Conservation (phyloP, 176 grass and related monocot genomes). For the Rhynchospora breviuscula region DNA sequence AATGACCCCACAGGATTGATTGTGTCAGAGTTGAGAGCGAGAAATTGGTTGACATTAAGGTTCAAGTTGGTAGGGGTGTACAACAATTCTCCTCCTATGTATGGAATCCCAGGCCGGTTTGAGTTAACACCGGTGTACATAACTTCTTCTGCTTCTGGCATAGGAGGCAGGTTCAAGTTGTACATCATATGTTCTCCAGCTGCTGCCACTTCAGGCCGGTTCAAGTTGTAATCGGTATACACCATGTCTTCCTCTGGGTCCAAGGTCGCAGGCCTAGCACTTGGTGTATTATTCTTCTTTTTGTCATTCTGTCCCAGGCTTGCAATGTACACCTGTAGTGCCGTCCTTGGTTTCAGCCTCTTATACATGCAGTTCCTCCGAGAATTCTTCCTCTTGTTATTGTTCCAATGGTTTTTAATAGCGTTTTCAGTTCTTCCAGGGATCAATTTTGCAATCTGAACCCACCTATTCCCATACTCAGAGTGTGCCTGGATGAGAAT, state of each 20-base stretch:
- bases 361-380: background rate
- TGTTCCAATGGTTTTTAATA: conserved; percentile 39
- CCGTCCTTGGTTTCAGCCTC: background rate
- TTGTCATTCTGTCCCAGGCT: background rate
- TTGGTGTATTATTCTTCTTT: background rate
- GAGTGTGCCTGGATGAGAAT: conserved; percentile 14
- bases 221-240: background rate
- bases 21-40: background rate
- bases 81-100: background rate
- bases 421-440: conserved; percentile 30
- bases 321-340: conserved; percentile 23
- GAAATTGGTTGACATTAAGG: background rate
- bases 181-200: background rate
- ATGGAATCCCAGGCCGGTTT: background rate
- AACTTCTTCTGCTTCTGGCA: background rate
- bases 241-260: background rate
- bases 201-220: background rate
- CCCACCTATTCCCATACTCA: conserved; percentile 24
- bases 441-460: conserved; percentile 22
- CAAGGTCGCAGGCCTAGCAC: background rate
- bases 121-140: background rate
- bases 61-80: background rate
- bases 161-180: background rate
- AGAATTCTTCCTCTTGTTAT: conserved; percentile 24
- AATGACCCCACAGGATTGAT: background rate